phyloP scores from a whole-genome alignment of 2,329 filamentous ascomycete genomes.

The Penicillium sp. region DNA sequence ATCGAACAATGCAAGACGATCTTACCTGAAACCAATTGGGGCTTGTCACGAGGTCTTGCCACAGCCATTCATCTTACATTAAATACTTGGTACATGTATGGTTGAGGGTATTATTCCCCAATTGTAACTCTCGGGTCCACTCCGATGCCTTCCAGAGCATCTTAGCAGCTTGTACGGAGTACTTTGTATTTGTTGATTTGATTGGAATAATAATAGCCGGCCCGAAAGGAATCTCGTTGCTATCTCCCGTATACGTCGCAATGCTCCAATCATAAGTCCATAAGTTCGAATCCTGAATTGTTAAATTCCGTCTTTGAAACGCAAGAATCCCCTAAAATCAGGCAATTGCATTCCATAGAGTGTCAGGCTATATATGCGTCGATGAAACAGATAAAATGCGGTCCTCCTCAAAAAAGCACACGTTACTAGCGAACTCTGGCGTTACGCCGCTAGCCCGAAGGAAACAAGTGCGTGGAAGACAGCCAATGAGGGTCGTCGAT shows the following conservation, averaged over 20 bases:
- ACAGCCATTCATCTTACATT: not conserved
- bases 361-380: not conserved
- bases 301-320: not conserved
- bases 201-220: not conserved
- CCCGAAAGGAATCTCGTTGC: not conserved
- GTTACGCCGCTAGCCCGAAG: slow-evolving; percentile 14
- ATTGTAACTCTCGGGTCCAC: slow-evolving; percentile 7
- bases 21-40: not conserved
- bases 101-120: not conserved
- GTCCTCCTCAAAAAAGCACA: slow-evolving; percentile 2
- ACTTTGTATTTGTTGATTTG: not conserved
- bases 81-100: not conserved
- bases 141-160: slow-evolving; percentile 1
- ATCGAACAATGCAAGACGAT: not conserved
- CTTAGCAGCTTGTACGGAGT: not conserved
- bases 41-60: slow-evolving; percentile 3
- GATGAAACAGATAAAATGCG: not conserved
- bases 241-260: not conserved
- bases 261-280: not conserved
- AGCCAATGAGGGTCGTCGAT: slow-evolving; percentile 11
- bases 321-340: not conserved
- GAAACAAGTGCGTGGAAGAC: slow-evolving; percentile 10
- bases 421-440: slow-evolving; percentile 9
- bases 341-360: slow-evolving; percentile 2
- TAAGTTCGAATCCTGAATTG: not conserved